phyloP scores from a whole-genome alignment of 129 eudicot genomes.

The Helianthus annuus region HanXRQr2.0-SUNRISE NC_035447.2:69730061-69730560 shows the following conservation, averaged over 20 bases:
- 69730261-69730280: neutral
- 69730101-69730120: slow-evolving; percentile 40
- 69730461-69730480: slow-evolving; percentile 50
- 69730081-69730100: slow-evolving; percentile 52
- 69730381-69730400: slow-evolving; percentile 71
- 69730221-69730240: neutral
- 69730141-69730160: slow-evolving; percentile 33
- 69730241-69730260: neutral
- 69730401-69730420: slow-evolving; percentile 54
- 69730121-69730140: slow-evolving; percentile 77
- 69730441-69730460: slow-evolving; percentile 22
- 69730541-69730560: slow-evolving; percentile 56
- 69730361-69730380: slow-evolving; percentile 34
- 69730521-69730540: slow-evolving; percentile 77
- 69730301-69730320: slow-evolving; percentile 50
- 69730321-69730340: slow-evolving; percentile 49
- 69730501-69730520: slow-evolving; percentile 33
- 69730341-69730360: slow-evolving; percentile 26
- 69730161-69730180: slow-evolving; percentile 24
- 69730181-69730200: slow-evolving; percentile 20
- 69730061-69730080: slow-evolving; percentile 37
- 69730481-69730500: slow-evolving; percentile 31
- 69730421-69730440: slow-evolving; percentile 34
- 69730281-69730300: slow-evolving; percentile 48
- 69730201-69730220: slow-evolving; percentile 11